phyloP scores from a whole-genome alignment of 768 basidiomycete species.

The Psilocybe sp. region DNA sequence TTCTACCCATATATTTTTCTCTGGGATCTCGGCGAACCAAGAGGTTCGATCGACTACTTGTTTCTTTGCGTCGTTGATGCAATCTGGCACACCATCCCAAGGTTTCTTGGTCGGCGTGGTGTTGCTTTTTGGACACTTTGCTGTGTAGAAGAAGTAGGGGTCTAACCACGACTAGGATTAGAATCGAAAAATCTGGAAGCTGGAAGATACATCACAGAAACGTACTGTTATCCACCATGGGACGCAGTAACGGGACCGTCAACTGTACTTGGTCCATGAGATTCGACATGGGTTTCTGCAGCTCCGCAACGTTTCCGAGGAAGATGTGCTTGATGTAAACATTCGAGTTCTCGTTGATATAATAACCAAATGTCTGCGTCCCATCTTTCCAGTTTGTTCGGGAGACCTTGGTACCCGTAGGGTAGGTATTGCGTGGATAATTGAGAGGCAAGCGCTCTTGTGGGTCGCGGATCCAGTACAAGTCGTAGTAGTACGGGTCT shows the following conservation, averaged over 20 bases:
- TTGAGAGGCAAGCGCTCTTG: constrained; percentile 29
- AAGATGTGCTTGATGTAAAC: constrained; percentile 41
- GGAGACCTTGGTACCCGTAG: constrained; percentile 12
- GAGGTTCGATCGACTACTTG: constrained; percentile 28
- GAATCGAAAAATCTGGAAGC: not conserved
- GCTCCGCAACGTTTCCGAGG: constrained; percentile 38
- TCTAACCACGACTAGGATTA: constrained; percentile 12
- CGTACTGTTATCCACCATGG: constrained; percentile 25
- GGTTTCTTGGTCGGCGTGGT: constrained; percentile 3
- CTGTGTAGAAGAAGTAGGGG: constrained; percentile 29
- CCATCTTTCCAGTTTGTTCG: constrained; percentile 25
- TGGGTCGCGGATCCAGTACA: constrained; percentile 31
- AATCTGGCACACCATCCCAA: constrained; percentile 22
- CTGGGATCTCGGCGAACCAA: constrained; percentile 31
- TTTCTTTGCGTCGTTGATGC: constrained; percentile 23
- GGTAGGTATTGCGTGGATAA: constrained; percentile 29
- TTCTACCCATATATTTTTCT: constrained; percentile 25
- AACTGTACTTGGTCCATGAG: constrained; percentile 40
- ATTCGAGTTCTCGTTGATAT: constrained; percentile 10
- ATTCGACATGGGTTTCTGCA: constrained; percentile 36
- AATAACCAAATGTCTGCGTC: constrained; percentile 32
- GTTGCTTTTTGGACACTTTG: constrained; percentile 5
- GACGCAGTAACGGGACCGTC: constrained; percentile 26
- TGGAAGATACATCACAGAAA: constrained; percentile 2
- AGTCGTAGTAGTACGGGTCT: constrained; percentile 23